phyloP scores from a whole-genome alignment of 805 yeast species.

The Lipomyces japonicus region DNA sequence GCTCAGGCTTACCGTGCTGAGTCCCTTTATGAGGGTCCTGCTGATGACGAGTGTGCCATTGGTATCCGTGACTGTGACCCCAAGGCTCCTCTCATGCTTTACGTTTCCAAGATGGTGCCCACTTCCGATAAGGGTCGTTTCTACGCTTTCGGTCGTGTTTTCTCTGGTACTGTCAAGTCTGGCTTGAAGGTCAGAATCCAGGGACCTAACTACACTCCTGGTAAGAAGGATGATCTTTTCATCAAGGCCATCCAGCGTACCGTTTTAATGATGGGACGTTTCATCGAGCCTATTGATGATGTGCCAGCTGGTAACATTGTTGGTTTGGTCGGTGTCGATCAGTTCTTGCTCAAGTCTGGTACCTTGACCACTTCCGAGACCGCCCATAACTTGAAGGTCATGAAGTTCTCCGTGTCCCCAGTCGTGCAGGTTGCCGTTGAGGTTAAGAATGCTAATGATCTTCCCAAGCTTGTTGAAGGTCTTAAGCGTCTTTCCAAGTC shows the following conservation, averaged over 20 bases:
- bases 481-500: constrained; percentile 99
- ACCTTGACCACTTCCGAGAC: constrained; percentile 94
- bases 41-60: constrained; percentile 75
- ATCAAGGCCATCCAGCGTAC: constrained; percentile 97
- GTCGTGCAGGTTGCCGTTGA: constrained; percentile 99
- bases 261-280: constrained; percentile 99
- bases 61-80: constrained; percentile 99
- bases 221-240: constrained; percentile 97
- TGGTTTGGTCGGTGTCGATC: constrained; percentile 99
- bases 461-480: constrained; percentile 99
- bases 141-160: constrained; percentile 99
- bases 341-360: constrained; percentile 99
- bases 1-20: constrained; percentile 99
- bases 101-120: constrained; percentile 99
- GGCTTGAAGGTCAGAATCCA: constrained; percentile 99
- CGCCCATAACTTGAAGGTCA: constrained; percentile 99
- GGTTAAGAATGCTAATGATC: constrained; percentile 98
- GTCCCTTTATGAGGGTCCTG: constrained; percentile 98
- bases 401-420: constrained; percentile 99
- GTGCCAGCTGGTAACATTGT: constrained; percentile 99
- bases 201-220: constrained; percentile 99
- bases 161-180: constrained; percentile 98
- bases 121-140: constrained; percentile 99
- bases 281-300: constrained; percentile 96
- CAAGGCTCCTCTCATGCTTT: constrained; percentile 94